These are phyloP conservation scores for Neodidymelliopsis sp. DNA, from an alignment of 2,329 filamentous ascomycete species.

Conservation along the genomic window DNA sequence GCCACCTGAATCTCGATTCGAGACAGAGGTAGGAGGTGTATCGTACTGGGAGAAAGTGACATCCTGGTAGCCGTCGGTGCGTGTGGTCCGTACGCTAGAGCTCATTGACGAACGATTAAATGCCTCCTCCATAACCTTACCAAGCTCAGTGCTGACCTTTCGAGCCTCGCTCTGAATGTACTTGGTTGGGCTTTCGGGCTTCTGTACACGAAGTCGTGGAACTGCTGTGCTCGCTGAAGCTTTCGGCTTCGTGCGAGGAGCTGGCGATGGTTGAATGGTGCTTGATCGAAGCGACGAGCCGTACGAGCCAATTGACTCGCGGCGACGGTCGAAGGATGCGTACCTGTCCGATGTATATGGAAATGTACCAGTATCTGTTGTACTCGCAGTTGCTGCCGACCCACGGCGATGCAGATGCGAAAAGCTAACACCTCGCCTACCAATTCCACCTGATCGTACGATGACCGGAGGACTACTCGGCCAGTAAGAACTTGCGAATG, in stretches of 20 bases:
- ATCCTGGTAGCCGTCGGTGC: conserved; percentile 22
- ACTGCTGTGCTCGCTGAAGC: conserved; percentile 34
- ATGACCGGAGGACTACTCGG: conserved; percentile 58
- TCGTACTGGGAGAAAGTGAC: conserved; percentile 54
- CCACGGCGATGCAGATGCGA: conserved; percentile 59
- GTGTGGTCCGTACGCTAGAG: conserved; percentile 58
- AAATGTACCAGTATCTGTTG: conserved; percentile 31
- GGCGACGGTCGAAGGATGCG: conserved; percentile 35
- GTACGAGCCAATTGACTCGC: conserved; percentile 33
- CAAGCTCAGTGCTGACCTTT: conserved; percentile 83
- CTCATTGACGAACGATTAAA: conserved; percentile 75
- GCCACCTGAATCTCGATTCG: conserved; percentile 48
- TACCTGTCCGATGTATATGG: conserved; percentile 44
- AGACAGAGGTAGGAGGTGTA: conserved; percentile 61
- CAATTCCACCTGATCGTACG: conserved; percentile 58
- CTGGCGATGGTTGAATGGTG: conserved; percentile 29
- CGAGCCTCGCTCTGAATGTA: conserved; percentile 79
- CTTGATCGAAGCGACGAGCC: conserved; percentile 31
- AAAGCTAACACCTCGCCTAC: conserved; percentile 71
- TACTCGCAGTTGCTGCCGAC: conserved; percentile 52
- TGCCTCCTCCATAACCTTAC: conserved; percentile 89
- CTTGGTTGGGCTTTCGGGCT: conserved; percentile 56
- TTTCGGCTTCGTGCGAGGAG: conserved; percentile 39
- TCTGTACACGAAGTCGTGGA: conserved; percentile 45
- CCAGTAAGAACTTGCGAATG: conserved; percentile 56